Percentiles rank a stretch among this genome's conserved stretches.
Conservation (phyloP, 192 early-diverging fungal species). For the Entomortierella beljakovae region DNA sequence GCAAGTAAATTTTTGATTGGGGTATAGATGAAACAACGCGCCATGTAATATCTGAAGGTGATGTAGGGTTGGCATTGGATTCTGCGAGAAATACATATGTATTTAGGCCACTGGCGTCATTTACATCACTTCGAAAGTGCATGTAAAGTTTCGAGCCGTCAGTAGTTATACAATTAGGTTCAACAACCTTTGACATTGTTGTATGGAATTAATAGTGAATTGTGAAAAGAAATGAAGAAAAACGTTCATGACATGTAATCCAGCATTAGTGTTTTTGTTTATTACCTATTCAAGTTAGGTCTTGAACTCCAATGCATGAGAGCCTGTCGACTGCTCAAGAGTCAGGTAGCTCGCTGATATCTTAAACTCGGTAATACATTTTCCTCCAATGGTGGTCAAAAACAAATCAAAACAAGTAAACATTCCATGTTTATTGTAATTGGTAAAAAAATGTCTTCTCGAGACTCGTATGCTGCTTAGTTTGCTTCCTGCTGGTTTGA, state of each 20-base stretch:
- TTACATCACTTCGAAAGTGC: background rate
- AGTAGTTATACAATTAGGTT: conserved; percentile 21
- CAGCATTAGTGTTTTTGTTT: too few species aligned
- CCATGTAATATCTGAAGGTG: conserved; percentile 21
- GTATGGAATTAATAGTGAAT: background rate
- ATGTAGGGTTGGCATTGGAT: conserved; percentile 19
- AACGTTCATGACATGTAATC: background rate
- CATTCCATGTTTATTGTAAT: too few species aligned
- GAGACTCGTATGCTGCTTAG: too few species aligned
- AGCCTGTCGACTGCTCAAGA: too few species aligned
- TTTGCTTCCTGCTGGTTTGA: too few species aligned
- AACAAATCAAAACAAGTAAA: too few species aligned
- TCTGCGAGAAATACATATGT: conserved; percentile 17
- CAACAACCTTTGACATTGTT: background rate
- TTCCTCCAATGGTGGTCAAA: too few species aligned
- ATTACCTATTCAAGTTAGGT: too few species aligned
- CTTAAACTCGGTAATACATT: too few species aligned
- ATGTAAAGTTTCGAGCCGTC: conserved; percentile 25
- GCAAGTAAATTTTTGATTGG: background rate
- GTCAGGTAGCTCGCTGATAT: too few species aligned
- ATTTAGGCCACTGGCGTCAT: background rate
- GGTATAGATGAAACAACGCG: conserved; percentile 1
- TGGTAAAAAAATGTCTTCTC: too few species aligned
- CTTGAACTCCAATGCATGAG: too few species aligned
- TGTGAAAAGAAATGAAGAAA: background rate